Evolutionary conservation across 1,139 yeast species (phyloP).

Genomic region (Pichia sp.): DNA sequence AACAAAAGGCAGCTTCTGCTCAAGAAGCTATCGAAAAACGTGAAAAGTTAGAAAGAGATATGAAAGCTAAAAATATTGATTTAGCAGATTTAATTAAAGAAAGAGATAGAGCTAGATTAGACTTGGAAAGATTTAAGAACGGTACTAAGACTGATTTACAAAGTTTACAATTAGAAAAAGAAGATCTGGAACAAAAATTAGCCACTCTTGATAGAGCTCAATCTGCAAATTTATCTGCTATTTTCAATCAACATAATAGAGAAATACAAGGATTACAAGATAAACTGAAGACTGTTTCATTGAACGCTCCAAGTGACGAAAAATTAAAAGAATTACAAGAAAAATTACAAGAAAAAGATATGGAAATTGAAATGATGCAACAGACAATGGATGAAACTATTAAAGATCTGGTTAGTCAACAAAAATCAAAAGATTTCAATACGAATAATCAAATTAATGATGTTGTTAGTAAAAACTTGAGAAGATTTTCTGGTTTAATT

Average conservation of each 20-base stretch:
- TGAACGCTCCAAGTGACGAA: slow-evolving; percentile 15
- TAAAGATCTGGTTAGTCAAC: slow-evolving; percentile 51
- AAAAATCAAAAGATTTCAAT: slow-evolving; percentile 48
- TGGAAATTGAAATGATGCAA: slow-evolving; percentile 73
- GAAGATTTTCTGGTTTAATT: slow-evolving; percentile 50
- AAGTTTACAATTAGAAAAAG: slow-evolving; percentile 56
- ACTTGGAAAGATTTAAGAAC: slow-evolving; percentile 67
- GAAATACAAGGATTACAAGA: slow-evolving; percentile 43
- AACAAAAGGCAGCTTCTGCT: slow-evolving; percentile 87
- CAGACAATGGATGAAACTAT: slow-evolving; percentile 76
- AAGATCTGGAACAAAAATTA: slow-evolving; percentile 55
- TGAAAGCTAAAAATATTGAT: slow-evolving; percentile 81
- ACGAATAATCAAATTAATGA: slow-evolving; percentile 56
- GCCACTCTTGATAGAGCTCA: slow-evolving; percentile 62
- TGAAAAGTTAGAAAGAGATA: slow-evolving; percentile 76
- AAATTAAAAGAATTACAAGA: slow-evolving; percentile 36
- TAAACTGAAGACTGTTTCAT: slow-evolving; percentile 33
- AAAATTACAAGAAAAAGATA: slow-evolving; percentile 60
- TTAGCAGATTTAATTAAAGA: slow-evolving; percentile 85
- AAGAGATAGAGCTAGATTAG: slow-evolving; percentile 83
- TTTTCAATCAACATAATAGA: slow-evolving; percentile 57
- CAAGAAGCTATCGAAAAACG: slow-evolving; percentile 86
- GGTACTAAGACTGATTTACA: slow-evolving; percentile 64
- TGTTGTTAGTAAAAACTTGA: slow-evolving; percentile 45
- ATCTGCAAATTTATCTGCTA: slow-evolving; percentile 56